A percentile compares a stretch with the other conserved stretches of the same genome.
These are phyloP conservation scores for Termitomyces titanicus DNA, from an alignment of 768 basidiomycete species.

Conservation along the genomic window DNA sequence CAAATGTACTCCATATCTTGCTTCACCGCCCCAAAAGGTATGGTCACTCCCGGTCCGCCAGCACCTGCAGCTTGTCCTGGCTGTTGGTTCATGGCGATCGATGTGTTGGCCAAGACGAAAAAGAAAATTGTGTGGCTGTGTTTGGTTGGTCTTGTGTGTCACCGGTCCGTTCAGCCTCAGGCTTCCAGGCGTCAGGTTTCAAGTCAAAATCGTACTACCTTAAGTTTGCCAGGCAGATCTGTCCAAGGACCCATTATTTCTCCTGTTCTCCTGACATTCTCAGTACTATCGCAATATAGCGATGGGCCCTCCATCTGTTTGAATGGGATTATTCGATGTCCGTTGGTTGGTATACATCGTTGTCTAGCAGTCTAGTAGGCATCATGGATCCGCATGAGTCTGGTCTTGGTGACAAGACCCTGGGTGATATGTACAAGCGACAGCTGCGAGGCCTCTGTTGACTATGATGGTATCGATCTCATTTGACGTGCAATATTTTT, in stretches of 20 bases:
- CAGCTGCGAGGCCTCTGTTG: conserved; percentile 5
- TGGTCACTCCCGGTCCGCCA: conserved; percentile 18
- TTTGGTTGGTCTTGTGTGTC: conserved; percentile 12
- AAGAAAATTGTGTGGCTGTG: conserved; percentile 14
- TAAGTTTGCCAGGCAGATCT: not conserved
- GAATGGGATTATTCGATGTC: conserved; percentile 4
- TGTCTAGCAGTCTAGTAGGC: not conserved
- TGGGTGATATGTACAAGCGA: conserved; percentile 7
- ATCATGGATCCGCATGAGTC: not conserved
- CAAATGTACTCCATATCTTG: conserved; percentile 84
- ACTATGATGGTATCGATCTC: conserved; percentile 14
- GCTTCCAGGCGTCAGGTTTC: no score
- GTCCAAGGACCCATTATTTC: not conserved
- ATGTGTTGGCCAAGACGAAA: conserved; percentile 3
- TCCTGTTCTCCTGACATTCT: not conserved
- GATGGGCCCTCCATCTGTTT: conserved; percentile 5
- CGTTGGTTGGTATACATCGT: conserved; percentile 1
- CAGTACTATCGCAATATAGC: not conserved
- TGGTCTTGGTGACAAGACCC: conserved; percentile 5
- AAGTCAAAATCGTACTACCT: no score
- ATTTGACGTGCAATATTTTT: conserved; percentile 10
- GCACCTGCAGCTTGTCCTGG: conserved; percentile 17
- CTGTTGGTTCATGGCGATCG: conserved; percentile 24
- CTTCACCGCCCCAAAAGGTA: conserved; percentile 34
- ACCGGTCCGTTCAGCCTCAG: no score